A percentile compares a stretch with the other conserved stretches of the same genome.
These are phyloP conservation scores for Calocybe cyanea DNA, from an alignment of 768 basidiomycete species.

Conservation along the genomic window DNA sequence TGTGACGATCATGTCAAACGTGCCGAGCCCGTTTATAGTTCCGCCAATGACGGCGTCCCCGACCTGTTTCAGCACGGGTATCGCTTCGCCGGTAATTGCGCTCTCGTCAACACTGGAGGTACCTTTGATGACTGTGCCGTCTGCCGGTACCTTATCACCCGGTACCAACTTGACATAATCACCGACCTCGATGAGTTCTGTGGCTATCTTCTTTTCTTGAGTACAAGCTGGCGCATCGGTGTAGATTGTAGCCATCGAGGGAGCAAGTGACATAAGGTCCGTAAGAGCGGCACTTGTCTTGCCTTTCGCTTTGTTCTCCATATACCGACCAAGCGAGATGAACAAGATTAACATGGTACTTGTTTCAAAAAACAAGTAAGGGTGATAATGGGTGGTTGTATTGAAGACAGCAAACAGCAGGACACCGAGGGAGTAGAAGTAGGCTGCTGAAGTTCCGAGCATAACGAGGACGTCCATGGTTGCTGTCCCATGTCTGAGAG, in stretches of 20 bases:
- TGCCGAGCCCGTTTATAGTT: constrained; percentile 95
- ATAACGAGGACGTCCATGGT: constrained; percentile 99
- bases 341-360: constrained; percentile 99
- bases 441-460: constrained; percentile 92
- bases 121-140: constrained; percentile 85
- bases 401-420: constrained; percentile 67
- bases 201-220: constrained; percentile 86
- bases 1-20: constrained; percentile 93
- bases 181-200: constrained; percentile 91
- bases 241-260: constrained; percentile 95
- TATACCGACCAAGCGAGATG: constrained; percentile 89
- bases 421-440: constrained; percentile 77
- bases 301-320: constrained; percentile 97
- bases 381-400: constrained; percentile 63
- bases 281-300: constrained; percentile 95
- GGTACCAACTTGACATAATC: constrained; percentile 93
- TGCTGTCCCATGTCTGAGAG: constrained; percentile 81
- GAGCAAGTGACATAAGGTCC: constrained; percentile 92
- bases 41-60: constrained; percentile 93
- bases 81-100: constrained; percentile 92
- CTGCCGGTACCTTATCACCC: constrained; percentile 94
- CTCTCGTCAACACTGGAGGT: constrained; percentile 92
- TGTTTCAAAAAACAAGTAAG: constrained; percentile 95
- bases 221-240: constrained; percentile 78
- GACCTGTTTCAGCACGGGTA: constrained; percentile 79